Evolutionary conservation across 805 yeast species (phyloP).

Genomic region (Hermanozyma aechmeae): DNA sequence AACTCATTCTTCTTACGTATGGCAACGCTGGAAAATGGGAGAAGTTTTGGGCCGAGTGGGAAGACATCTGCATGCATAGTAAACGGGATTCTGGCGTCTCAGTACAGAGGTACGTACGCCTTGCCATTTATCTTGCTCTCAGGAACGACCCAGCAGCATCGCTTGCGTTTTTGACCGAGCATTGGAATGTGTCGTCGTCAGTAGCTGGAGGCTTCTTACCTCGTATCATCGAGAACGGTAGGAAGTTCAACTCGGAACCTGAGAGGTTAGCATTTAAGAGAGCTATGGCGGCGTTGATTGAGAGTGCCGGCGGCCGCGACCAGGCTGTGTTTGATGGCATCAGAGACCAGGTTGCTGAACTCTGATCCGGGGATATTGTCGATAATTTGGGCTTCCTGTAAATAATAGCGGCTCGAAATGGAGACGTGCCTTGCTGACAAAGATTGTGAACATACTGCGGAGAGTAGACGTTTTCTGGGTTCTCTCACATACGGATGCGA

Average conservation of each 20-base stretch:
- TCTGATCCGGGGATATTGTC: slow-evolving; percentile 1
- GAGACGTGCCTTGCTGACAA: too few relatives aligned
- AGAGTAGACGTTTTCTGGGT: too few relatives aligned
- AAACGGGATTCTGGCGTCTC: slow-evolving; percentile 3
- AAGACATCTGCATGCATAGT: slow-evolving; percentile 6
- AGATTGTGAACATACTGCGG: too few relatives aligned
- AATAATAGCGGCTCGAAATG: too few relatives aligned
- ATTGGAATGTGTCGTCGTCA: slow-evolving; percentile 18
- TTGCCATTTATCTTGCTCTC: slow-evolving; percentile 22
- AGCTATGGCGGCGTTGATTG: slow-evolving; percentile 13
- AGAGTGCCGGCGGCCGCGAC: slow-evolving; percentile 5
- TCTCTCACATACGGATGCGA: too few relatives aligned
- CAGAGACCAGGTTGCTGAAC: slow-evolving; percentile 1
- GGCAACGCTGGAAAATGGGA: slow-evolving; percentile 32
- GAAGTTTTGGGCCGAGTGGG: slow-evolving; percentile 32
- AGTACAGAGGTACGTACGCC: slow-evolving; percentile 20
- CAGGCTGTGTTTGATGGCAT: slow-evolving; percentile 4
- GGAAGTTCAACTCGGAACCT: slow-evolving; percentile 10
- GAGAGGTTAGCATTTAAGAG: slow-evolving; percentile 15
- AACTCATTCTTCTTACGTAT: slow-evolving; percentile 24
- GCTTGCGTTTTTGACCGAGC: slow-evolving; percentile 17
- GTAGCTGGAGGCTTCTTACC: slow-evolving; percentile 16
- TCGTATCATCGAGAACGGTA: slow-evolving; percentile 9
- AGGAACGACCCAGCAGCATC: slow-evolving; percentile 17
- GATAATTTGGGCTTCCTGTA: not conserved